These are phyloP conservation scores for Mucor ambiguus DNA, from an alignment of 371 early-diverging fungal species.

Conservation along the genomic window DNA sequence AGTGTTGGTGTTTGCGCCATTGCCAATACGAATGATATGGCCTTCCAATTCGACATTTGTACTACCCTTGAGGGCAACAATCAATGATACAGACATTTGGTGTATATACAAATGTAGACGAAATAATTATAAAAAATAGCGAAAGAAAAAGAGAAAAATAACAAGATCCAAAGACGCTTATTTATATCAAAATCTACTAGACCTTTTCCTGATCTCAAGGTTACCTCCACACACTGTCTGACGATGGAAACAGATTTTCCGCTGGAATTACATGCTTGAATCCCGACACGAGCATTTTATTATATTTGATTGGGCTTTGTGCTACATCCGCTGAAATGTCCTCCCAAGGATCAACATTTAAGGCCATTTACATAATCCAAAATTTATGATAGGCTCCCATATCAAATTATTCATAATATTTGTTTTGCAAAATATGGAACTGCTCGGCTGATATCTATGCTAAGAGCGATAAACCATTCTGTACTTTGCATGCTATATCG, in stretches of 20 bases:
- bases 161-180: neutral
- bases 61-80: constrained; percentile 21
- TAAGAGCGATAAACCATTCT: neutral
- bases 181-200: neutral
- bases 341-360: neutral
- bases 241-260: constrained; percentile 2
- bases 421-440: neutral
- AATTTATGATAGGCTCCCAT: neutral
- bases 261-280: neutral
- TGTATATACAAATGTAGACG: neutral
- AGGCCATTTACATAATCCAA: neutral
- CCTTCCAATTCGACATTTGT: constrained; percentile 28
- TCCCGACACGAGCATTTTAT: neutral
- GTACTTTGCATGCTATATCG: neutral
- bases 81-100: constrained; percentile 21
- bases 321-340: neutral
- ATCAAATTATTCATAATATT: neutral
- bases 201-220: neutral
- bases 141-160: neutral
- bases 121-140: neutral
- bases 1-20: constrained; percentile 21
- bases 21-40: constrained; percentile 21
- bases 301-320: constrained; percentile 5
- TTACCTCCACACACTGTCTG: neutral
- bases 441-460: neutral